These are phyloP conservation scores for Cicer cuneatum DNA, from an alignment of 306 rosid genomes.

Conservation along the genomic window DNA sequence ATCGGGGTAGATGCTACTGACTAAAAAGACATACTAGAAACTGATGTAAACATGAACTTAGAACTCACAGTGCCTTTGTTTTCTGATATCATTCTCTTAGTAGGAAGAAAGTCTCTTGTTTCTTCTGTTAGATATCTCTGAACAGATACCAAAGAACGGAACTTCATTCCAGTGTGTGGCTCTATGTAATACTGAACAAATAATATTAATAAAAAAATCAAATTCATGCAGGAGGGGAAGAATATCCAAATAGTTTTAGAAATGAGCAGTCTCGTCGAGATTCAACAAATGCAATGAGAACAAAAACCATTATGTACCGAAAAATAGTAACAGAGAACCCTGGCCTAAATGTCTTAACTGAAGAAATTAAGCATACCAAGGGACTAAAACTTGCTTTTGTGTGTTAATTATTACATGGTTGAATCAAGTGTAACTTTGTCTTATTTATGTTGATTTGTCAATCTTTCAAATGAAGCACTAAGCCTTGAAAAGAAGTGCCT, in stretches of 20 bases:
- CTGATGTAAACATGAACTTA: background rate
- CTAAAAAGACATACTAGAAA: constrained; percentile 23
- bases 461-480: background rate
- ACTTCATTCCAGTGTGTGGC: constrained; percentile 54
- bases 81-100: constrained; percentile 36
- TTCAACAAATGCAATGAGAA: constrained; percentile 12
- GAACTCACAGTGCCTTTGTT: constrained; percentile 50
- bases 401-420: constrained; percentile 1
- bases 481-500: constrained; percentile 6
- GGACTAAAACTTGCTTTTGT: constrained; percentile 7
- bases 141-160: constrained; percentile 66
- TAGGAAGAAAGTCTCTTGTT: background rate
- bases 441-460: background rate
- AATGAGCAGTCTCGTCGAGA: background rate
- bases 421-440: constrained; percentile 16
- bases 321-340: background rate
- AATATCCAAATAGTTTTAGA: constrained; percentile 31
- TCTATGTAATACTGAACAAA: constrained; percentile 64
- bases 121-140: constrained; percentile 55
- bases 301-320: background rate
- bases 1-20: constrained; percentile 6
- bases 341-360: constrained; percentile 6
- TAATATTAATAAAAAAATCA: constrained; percentile 1
- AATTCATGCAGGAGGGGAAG: background rate
- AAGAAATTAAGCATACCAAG: constrained; percentile 27